These are phyloP conservation scores for Agrostemma githago DNA, from an alignment of 148 eudicot species.

Conservation along the genomic window DNA sequence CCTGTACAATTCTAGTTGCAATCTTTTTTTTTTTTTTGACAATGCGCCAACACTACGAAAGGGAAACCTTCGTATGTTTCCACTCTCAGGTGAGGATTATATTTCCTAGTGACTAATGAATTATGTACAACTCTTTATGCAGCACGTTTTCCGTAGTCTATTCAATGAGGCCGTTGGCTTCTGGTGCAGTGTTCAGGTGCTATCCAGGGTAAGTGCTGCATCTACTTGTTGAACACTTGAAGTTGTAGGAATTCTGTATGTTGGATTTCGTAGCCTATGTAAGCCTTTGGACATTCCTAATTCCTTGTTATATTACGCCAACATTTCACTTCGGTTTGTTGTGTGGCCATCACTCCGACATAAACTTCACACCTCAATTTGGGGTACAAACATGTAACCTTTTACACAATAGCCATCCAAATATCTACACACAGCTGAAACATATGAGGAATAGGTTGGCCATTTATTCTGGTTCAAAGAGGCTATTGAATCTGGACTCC, in stretches of 20 bases:
- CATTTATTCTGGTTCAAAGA: not conserved
- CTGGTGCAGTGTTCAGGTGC: conserved; percentile 95
- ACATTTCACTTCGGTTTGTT: not conserved
- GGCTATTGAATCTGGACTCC: not conserved
- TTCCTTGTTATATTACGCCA: no score
- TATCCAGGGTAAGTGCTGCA: conserved; percentile 72
- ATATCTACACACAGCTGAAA: no score
- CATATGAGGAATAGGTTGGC: not conserved
- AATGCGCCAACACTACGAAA: not conserved
- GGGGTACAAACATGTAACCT: not conserved
- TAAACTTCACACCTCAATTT: not conserved
- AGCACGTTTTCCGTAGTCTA: conserved; percentile 81
- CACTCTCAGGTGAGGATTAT: not conserved
- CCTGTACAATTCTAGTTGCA: not conserved
- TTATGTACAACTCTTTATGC: conserved; percentile 24
- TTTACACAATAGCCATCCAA: not conserved
- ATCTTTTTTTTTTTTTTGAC: not conserved
- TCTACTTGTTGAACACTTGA: not conserved
- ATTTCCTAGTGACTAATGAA: conserved; percentile 4
- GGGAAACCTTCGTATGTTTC: conserved; percentile 1
- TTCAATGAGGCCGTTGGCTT: conserved; percentile 84
- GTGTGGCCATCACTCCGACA: not conserved
- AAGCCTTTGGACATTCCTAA: not conserved
- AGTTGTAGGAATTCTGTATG: not conserved
- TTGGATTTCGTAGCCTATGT: not conserved